Evolutionary conservation across 177 flowering plant genomes (phyloP).

Genomic region (Telopea speciosissima): DNA sequence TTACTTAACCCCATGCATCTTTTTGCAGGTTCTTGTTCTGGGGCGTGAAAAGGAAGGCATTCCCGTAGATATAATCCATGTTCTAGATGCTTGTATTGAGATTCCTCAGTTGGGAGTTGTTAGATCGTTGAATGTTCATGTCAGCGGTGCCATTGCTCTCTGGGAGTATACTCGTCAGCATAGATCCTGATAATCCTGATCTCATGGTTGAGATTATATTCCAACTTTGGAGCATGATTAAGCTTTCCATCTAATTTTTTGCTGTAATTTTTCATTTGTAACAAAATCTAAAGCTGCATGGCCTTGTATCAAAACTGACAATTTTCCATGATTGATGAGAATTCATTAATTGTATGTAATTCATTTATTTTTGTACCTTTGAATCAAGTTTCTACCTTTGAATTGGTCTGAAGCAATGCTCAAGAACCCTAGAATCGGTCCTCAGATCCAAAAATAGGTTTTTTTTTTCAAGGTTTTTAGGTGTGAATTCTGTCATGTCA

Average conservation of each 20-base stretch:
- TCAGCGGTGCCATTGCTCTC: conserved; percentile 94
- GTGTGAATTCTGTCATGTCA: no score
- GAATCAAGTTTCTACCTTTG: neutral
- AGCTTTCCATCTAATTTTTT: neutral
- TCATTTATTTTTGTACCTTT: neutral
- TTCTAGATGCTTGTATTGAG: conserved; percentile 88
- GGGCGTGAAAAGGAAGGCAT: conserved; percentile 98
- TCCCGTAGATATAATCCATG: conserved; percentile 90
- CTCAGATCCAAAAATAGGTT: no score
- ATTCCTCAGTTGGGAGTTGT: conserved; percentile 95
- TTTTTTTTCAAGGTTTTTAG: no score
- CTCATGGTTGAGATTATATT: neutral
- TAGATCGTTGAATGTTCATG: conserved; percentile 96
- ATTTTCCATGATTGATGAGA: neutral
- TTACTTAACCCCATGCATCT: neutral
- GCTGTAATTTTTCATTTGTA: neutral
- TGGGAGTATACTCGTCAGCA: conserved; percentile 98
- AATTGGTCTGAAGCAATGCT: no score
- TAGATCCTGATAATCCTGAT: conserved; percentile 29
- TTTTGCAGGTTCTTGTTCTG: conserved; percentile 78
- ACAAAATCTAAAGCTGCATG: neutral
- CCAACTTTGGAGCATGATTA: neutral
- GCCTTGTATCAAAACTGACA: neutral
- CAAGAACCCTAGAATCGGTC: no score
- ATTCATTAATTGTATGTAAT: no score